Percentiles rank a stretch among this genome's conserved stretches.
phyloP scores from a whole-genome alignment of 208 protist species.

The Blastocrithidia nonstop region DNA sequence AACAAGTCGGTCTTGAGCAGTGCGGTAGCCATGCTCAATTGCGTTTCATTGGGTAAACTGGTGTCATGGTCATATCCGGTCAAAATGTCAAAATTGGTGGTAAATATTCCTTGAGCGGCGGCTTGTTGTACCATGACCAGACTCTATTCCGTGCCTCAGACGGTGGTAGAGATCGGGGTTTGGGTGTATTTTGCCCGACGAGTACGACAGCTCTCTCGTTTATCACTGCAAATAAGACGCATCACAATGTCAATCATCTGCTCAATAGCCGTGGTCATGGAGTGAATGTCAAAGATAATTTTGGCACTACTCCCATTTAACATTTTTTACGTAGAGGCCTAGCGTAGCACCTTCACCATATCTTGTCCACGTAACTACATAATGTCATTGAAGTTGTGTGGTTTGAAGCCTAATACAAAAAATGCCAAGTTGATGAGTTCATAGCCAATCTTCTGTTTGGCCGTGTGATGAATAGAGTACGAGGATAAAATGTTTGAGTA shows the following conservation, averaged over 20 bases:
- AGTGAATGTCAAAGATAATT: background rate
- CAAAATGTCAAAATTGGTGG: background rate
- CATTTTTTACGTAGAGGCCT: background rate
- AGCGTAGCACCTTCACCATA: background rate
- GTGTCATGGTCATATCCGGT: background rate
- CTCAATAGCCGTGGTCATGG: background rate
- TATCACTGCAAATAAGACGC: background rate
- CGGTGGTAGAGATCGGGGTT: background rate
- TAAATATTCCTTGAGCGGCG: background rate
- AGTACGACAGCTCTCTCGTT: background rate
- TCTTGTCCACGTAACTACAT: slow-evolving; percentile 1
- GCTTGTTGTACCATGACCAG: background rate
- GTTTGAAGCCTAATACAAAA: slow-evolving; percentile 1
- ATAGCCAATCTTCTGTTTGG: background rate
- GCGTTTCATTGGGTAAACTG: background rate
- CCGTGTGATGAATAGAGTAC: background rate
- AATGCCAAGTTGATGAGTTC: slow-evolving; percentile 2
- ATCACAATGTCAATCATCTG: background rate
- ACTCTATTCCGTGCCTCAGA: background rate
- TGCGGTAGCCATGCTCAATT: background rate
- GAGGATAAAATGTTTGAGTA: background rate
- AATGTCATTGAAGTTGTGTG: slow-evolving; percentile 10
- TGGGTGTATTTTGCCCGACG: background rate
- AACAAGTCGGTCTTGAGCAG: background rate
- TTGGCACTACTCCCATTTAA: background rate